Evolutionary conservation across 2,329 filamentous ascomycete species (phyloP).

Genomic region (Penicillium decumbens): DNA sequence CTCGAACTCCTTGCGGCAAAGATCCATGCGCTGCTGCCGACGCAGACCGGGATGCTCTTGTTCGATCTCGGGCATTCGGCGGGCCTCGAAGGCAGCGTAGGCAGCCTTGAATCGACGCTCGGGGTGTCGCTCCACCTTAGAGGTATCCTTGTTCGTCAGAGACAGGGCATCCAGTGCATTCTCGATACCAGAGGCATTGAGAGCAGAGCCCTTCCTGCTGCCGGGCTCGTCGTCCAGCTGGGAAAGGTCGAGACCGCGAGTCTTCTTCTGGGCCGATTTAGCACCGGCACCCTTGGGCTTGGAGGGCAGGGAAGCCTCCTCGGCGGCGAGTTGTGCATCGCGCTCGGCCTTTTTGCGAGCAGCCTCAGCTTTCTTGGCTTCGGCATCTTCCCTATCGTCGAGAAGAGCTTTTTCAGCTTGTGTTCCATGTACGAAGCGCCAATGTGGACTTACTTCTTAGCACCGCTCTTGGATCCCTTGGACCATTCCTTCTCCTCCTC

Average conservation of each 20-base stretch:
- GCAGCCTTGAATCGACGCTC: conserved; percentile 84
- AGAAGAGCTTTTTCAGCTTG: not conserved
- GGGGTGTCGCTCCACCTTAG: conserved; percentile 81
- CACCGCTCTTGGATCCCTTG: conserved; percentile 76
- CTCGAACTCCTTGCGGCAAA: conserved; percentile 87
- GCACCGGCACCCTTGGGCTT: conserved; percentile 57
- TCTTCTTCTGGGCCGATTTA: conserved; percentile 50
- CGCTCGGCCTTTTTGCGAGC: conserved; percentile 89
- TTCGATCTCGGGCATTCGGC: conserved; percentile 78
- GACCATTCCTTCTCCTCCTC: conserved; percentile 73
- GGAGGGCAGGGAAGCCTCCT: conserved; percentile 65
- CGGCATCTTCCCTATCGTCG: conserved; percentile 67
- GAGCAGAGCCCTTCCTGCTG: conserved; percentile 50
- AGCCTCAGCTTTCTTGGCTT: conserved; percentile 74
- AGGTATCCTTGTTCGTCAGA: conserved; percentile 54
- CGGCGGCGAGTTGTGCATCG: conserved; percentile 74
- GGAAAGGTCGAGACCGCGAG: conserved; percentile 66
- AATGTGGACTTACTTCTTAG: conserved; percentile 66
- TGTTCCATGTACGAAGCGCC: not conserved
- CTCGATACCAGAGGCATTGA: conserved; percentile 86
- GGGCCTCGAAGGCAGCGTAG: conserved; percentile 74
- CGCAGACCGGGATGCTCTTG: conserved; percentile 74
- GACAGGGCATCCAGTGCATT: conserved; percentile 85
- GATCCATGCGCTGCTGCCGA: conserved; percentile 76
- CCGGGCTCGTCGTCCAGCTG: conserved; percentile 63